A percentile compares a stretch with the other conserved stretches of the same genome.
These are phyloP conservation scores for Fusarium sp. DNA, from an alignment of 2,329 filamentous ascomycete species.

Conservation along the genomic window DNA sequence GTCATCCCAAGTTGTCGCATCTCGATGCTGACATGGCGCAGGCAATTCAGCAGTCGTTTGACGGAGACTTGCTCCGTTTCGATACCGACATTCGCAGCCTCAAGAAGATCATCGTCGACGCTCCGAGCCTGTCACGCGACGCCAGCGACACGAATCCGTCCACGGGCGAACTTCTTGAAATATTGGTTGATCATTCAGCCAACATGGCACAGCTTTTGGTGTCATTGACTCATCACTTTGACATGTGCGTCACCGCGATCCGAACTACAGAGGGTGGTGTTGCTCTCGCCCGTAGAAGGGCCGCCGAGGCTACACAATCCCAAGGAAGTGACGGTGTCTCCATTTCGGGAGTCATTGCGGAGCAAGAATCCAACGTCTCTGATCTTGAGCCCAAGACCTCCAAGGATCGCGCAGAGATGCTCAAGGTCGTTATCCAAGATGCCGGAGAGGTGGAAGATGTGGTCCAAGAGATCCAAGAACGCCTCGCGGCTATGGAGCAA, in stretches of 20 bases:
- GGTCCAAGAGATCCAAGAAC: conserved; percentile 78
- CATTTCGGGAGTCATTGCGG: conserved; percentile 74
- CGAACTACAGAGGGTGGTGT: conserved; percentile 88
- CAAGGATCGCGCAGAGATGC: conserved; percentile 84
- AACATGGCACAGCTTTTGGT: conserved; percentile 85
- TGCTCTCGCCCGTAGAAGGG: conserved; percentile 75
- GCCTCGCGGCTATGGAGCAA: conserved; percentile 80
- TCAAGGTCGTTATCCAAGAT: conserved; percentile 82
- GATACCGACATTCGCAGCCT: conserved; percentile 78
- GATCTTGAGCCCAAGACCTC: conserved; percentile 77
- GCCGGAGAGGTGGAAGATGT: conserved; percentile 75
- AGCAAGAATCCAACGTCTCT: conserved; percentile 63
- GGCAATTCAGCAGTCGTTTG: conserved; percentile 78
- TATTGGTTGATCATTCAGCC: conserved; percentile 79
- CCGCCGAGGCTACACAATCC: conserved; percentile 70
- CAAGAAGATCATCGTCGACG: conserved; percentile 65
- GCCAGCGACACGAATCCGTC: conserved; percentile 50
- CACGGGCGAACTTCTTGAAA: conserved; percentile 67
- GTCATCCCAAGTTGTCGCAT: not conserved
- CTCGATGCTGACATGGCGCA: conserved; percentile 44
- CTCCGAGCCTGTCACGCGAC: conserved; percentile 49
- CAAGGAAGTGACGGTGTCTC: conserved; percentile 64
- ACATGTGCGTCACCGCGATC: conserved; percentile 91
- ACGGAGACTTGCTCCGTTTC: conserved; percentile 80
- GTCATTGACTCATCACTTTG: conserved; percentile 88